Evolutionary conservation across 1,284 basidiomycete species (phyloP).

Genomic region (Trichosporon ovoides): DNA sequence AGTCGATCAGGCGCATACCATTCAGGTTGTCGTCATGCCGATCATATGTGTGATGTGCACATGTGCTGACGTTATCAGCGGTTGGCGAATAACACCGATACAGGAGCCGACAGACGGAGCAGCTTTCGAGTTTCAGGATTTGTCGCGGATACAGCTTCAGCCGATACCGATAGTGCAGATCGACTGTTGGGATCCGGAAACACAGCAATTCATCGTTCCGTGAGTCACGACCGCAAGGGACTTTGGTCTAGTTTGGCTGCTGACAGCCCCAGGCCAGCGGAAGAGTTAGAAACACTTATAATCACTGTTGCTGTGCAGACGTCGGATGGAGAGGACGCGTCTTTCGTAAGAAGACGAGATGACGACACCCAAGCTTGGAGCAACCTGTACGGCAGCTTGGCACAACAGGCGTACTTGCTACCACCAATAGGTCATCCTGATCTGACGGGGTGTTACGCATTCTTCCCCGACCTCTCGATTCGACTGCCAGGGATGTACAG

Average conservation of each 20-base stretch:
- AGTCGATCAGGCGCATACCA: not conserved
- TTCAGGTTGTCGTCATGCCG: not conserved
- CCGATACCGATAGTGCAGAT: not conserved
- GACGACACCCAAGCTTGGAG: not conserved
- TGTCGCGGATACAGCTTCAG: slow-evolving; percentile 1
- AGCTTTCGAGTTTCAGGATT: not conserved
- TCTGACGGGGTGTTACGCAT: not conserved
- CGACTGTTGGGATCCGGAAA: slow-evolving; percentile 1
- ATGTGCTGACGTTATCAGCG: slow-evolving; percentile 2
- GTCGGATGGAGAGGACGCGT: not conserved
- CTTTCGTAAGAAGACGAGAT: not conserved
- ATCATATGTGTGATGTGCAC: not conserved
- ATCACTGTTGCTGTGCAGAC: not conserved
- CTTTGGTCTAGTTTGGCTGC: not conserved
- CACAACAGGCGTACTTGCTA: not conserved
- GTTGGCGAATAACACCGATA: slow-evolving; percentile 1
- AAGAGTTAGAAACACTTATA: not conserved
- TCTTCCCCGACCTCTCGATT: slow-evolving; percentile 3
- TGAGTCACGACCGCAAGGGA: not conserved
- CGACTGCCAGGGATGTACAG: not conserved
- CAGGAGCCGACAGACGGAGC: not conserved
- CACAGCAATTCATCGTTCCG: not conserved
- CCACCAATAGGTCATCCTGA: not conserved
- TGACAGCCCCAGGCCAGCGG: not conserved
- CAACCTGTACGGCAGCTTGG: not conserved